phyloP scores from a whole-genome alignment of 306 rosid species.

The Oemleria cerasiformis region DNA sequence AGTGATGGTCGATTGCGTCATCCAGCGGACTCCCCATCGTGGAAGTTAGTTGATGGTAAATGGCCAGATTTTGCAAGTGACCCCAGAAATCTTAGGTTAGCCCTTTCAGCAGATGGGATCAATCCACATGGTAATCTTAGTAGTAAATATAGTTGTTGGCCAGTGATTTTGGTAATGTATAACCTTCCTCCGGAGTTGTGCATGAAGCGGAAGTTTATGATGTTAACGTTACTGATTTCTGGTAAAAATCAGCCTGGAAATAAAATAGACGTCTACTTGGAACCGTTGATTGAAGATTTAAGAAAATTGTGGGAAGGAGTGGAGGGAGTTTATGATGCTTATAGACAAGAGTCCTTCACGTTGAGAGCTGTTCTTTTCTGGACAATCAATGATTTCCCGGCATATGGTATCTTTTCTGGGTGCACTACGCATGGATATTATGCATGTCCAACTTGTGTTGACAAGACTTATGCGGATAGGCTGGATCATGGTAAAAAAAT shows the following conservation, averaged over 20 bases:
- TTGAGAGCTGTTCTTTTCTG: neutral
- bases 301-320: neutral
- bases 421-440: neutral
- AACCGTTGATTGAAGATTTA: neutral
- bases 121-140: neutral
- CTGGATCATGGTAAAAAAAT: neutral
- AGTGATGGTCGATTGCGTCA: neutral
- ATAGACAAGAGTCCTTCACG: neutral
- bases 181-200: too few species aligned
- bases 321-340: neutral
- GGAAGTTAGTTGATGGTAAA: neutral
- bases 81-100: neutral
- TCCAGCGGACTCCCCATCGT: neutral
- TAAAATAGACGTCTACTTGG: slow-evolving; percentile 11
- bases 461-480: neutral
- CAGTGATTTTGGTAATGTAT: too few species aligned
- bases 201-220: neutral
- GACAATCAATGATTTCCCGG: neutral
- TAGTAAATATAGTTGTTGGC: too few species aligned
- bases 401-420: neutral
- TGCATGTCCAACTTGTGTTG: neutral
- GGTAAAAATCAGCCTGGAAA: neutral
- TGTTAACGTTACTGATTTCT: neutral
- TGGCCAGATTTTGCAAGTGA: neutral
- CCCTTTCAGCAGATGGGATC: neutral